A percentile compares a stretch with the other conserved stretches of the same genome.
Conservation (phyloP, 2,329 filamentous ascomycete species). For the Capronia americana region DNA sequence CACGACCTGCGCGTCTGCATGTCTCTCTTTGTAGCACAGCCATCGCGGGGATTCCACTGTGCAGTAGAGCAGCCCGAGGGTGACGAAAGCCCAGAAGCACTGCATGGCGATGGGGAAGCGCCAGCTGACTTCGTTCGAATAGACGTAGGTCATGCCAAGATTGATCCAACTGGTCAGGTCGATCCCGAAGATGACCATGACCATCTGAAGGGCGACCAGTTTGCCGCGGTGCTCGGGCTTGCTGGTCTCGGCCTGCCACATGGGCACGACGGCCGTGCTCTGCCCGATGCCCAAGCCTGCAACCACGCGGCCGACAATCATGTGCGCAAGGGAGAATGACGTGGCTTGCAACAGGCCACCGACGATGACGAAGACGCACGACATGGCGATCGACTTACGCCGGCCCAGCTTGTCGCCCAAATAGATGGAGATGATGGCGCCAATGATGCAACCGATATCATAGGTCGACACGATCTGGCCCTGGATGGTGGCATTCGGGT, state of each 20-base stretch:
- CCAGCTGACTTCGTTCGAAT: constrained; percentile 55
- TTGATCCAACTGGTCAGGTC: constrained; percentile 29
- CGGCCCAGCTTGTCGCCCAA: constrained; percentile 55
- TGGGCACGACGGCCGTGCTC: constrained; percentile 49
- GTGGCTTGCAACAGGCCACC: constrained; percentile 54
- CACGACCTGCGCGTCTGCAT: constrained; percentile 9
- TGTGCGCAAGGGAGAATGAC: constrained; percentile 49
- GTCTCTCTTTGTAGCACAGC: constrained; percentile 39
- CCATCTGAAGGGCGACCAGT: constrained; percentile 43
- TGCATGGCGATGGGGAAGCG: constrained; percentile 65
- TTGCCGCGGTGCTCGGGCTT: constrained; percentile 51
- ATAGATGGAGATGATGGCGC: constrained; percentile 26
- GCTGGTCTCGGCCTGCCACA: constrained; percentile 53
- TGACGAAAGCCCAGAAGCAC: constrained; percentile 56
- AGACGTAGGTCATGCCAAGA: constrained; percentile 40
- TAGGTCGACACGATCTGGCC: constrained; percentile 61
- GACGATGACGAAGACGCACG: constrained; percentile 50
- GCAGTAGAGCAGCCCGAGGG: constrained; percentile 45
- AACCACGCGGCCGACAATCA: constrained; percentile 55
- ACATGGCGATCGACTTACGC: constrained; percentile 49
- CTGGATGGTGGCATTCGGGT: constrained; percentile 53
- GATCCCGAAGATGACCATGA: constrained; percentile 29
- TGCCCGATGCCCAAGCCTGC: constrained; percentile 50
- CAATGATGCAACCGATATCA: constrained; percentile 51
- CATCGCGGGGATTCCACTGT: constrained; percentile 53